Evolutionary conservation across 1,139 yeast genomes (phyloP), one percentile per base, ranked within the genome.

Genomic region (Saccharomyces hybrid): DNA sequence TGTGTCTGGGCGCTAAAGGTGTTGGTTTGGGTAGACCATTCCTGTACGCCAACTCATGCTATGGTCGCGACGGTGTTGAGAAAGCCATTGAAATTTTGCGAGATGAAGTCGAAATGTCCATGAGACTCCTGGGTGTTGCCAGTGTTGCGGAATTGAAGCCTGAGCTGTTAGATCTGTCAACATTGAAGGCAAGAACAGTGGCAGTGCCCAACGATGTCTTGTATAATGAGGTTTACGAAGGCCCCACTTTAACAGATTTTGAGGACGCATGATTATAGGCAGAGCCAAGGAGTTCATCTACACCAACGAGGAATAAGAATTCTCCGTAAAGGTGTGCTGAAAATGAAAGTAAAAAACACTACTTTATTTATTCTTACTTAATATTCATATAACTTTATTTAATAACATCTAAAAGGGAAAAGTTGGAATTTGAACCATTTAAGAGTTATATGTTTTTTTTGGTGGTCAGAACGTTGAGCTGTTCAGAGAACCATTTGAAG

Each of bases 51-150:
- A 81, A 84, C 79, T 78, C 86, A 2, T 76, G 86, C 1, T 85
- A 85, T 61, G 93, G 93, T 4, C 87, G 82, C 56, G 83, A 78
- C 6, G 97, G 97, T 57, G 96, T 90, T 16, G 75, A 76, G 54
- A 81, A 80, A 62, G 93, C 95, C 7, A 84, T 87, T 60, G 90
- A 86, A 63, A 73, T 89, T 50, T 75, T 91, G 62, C 86, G 84
- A 65, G 90, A 85, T 57, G 98, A 91, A 68, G 70, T 91, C 69
- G 82, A 80, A 59, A 87, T 89, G 93, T 83, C 86, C 70, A 88
- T 91, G 97, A 78, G 96, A 61, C 75, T 90, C 51, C 73, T 91
- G 52, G 98, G 97, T 48, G 96, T 81, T 34, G 82, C 81, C 25
- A 76, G 76, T 26, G 73, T 91, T 23, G 79, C 77, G 50, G 85